Evolutionary conservation across 1,139 yeast species (phyloP).

Genomic region (Kluyveromyces sp.): DNA sequence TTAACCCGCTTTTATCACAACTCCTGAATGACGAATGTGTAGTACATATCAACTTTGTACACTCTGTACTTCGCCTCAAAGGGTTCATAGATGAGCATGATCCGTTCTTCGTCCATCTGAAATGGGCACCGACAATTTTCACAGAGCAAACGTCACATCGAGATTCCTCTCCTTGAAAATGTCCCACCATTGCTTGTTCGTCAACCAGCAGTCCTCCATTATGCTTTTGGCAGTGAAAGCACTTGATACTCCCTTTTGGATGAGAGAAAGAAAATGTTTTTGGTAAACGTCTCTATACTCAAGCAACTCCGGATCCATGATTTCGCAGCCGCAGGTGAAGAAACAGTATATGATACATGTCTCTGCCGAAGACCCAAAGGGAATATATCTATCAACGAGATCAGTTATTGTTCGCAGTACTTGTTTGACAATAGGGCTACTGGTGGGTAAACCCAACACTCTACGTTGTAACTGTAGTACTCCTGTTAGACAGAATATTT

Average conservation of each 20-base stretch:
- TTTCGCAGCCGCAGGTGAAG: constrained; percentile 58
- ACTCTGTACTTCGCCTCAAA: no score
- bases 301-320: constrained; percentile 31
- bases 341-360: constrained; percentile 49
- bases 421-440: constrained; percentile 37
- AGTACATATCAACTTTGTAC: no score
- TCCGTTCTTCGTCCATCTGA: no score
- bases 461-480: constrained; percentile 51
- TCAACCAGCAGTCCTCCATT: constrained; percentile 51
- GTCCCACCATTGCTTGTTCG: constrained; percentile 51
- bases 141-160: constrained; percentile 40
- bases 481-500: constrained; percentile 50
- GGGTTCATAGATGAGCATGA: no score
- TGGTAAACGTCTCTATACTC: constrained; percentile 34
- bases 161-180: constrained; percentile 41
- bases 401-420: constrained; percentile 39
- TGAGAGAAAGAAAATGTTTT: constrained; percentile 37
- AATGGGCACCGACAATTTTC: no score
- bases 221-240: constrained; percentile 44
- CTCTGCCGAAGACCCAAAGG: constrained; percentile 45
- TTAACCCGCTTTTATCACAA: no score
- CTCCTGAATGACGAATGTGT: no score
- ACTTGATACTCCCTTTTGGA: constrained; percentile 42
- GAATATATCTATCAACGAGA: constrained; percentile 35
- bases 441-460: constrained; percentile 43